These are phyloP conservation scores for Cercospora brassicicola DNA, from an alignment of 2,329 filamentous ascomycete species.

Conservation along the genomic window DNA sequence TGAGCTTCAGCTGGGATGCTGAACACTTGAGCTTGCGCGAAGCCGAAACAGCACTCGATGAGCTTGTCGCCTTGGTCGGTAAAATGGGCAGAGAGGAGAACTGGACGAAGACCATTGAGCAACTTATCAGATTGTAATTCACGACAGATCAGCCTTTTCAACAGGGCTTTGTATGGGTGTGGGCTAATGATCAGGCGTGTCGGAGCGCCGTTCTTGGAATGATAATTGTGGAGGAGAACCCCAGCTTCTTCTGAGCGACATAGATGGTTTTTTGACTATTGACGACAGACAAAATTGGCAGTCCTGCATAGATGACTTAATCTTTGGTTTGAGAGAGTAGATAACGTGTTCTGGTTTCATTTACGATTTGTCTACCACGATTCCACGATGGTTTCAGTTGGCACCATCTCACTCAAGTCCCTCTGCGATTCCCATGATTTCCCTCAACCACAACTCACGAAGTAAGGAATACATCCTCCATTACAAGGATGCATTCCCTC, in stretches of 20 bases:
- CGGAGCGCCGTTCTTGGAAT: not conserved
- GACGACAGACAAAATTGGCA: not conserved
- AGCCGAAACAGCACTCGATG: constrained; percentile 32
- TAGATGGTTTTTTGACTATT: not conserved
- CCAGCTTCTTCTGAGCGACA: not conserved
- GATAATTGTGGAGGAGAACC: not conserved
- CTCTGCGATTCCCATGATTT: not conserved
- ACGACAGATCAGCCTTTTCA: not conserved
- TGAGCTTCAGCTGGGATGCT: constrained; percentile 38
- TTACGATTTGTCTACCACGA: not conserved
- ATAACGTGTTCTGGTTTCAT: not conserved
- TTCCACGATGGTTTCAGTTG: not conserved
- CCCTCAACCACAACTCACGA: not conserved
- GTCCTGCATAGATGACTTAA: not conserved
- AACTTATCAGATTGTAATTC: constrained; percentile 31
- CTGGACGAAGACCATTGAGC: constrained; percentile 30
- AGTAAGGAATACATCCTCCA: not conserved
- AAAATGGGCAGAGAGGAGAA: constrained; percentile 34
- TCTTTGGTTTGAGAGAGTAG: not conserved
- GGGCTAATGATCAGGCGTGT: not conserved
- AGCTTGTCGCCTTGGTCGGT: constrained; percentile 29
- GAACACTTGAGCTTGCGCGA: constrained; percentile 35
- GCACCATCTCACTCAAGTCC: not conserved
- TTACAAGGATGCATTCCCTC: not conserved
- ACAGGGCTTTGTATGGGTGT: not conserved